Percentiles rank a stretch among this genome's conserved stretches.
Conservation (phyloP, 192 early-diverging fungal species). For the Backusella macrospora region DNA sequence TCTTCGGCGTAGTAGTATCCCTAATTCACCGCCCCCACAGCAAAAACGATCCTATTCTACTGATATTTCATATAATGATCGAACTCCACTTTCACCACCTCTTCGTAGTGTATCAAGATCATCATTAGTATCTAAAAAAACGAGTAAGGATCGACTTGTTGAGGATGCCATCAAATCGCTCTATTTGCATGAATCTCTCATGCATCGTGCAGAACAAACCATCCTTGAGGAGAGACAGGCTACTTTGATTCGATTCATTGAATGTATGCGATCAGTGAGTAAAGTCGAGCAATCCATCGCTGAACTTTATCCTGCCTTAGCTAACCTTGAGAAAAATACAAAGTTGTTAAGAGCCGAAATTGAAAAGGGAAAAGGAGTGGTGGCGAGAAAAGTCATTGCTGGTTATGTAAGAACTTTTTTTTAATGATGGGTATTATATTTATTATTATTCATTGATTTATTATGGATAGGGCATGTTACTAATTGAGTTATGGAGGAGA, state of each 20-base stretch:
- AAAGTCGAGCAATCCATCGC: constrained; percentile 9
- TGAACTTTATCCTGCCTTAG: constrained; percentile 9
- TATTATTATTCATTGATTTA: neutral
- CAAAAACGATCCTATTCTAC: neutral
- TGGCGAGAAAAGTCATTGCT: constrained; percentile 5
- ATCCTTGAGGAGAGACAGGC: neutral
- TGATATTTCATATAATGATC: neutral
- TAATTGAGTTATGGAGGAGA: constrained; percentile 23
- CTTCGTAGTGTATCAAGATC: neutral
- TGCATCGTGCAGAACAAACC: neutral
- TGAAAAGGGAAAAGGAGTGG: constrained; percentile 9
- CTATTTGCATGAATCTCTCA: constrained; percentile 9
- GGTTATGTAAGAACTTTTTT: constrained; percentile 15
- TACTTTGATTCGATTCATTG: neutral
- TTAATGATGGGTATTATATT: neutral
- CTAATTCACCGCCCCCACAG: neutral
- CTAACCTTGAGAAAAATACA: constrained; percentile 3
- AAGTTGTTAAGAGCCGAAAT: neutral
- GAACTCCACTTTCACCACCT: neutral
- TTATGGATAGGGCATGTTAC: neutral
- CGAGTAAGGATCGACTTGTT: neutral
- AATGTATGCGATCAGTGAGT: constrained; percentile 13
- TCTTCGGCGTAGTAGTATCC: neutral
- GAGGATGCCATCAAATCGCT: constrained; percentile 10
- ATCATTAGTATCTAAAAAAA: neutral